A percentile compares a stretch with the other conserved stretches of the same genome.
Evolutionary conservation across 73 alveolate genomes (phyloP).

Genomic region (Paramecium caudatum): DNA sequence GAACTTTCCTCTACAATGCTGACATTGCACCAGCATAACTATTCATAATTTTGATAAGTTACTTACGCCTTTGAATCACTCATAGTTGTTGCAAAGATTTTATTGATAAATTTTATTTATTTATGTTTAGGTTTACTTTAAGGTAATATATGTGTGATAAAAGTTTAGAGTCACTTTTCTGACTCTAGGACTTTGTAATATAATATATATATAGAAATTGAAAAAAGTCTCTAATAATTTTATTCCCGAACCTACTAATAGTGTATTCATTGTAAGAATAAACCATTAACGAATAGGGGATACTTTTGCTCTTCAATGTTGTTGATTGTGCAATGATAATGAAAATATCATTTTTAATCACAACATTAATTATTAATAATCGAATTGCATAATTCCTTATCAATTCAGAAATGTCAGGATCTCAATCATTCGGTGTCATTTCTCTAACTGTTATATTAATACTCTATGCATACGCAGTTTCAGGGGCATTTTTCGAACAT

Average conservation of each 20-base stretch:
- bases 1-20: not conserved
- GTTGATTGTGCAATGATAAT: not conserved
- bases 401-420: constrained; percentile 23
- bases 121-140: too few relatives aligned
- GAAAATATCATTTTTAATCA: not conserved
- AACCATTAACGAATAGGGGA: constrained; percentile 5
- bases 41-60: not conserved
- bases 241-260: constrained; percentile 72
- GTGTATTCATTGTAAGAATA: not conserved
- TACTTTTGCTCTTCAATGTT: not conserved
- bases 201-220: too few relatives aligned
- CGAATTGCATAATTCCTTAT: not conserved
- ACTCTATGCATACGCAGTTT: constrained; percentile 44
- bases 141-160: too few relatives aligned
- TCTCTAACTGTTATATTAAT: constrained; percentile 45
- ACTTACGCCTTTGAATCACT: constrained; percentile 39
- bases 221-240: too few relatives aligned
- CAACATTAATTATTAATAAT: constrained; percentile 21
- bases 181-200: too few relatives aligned
- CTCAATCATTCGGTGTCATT: constrained; percentile 57
- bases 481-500: constrained; percentile 74
- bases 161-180: too few relatives aligned
- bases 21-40: constrained; percentile 28
- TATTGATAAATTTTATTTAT: constrained; percentile 24
- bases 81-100: constrained; percentile 2